Evolutionary conservation across 768 basidiomycete species (phyloP), one percentile per base, ranked within the genome.

Genomic region (Lanmaoa pseudosensibilis): DNA sequence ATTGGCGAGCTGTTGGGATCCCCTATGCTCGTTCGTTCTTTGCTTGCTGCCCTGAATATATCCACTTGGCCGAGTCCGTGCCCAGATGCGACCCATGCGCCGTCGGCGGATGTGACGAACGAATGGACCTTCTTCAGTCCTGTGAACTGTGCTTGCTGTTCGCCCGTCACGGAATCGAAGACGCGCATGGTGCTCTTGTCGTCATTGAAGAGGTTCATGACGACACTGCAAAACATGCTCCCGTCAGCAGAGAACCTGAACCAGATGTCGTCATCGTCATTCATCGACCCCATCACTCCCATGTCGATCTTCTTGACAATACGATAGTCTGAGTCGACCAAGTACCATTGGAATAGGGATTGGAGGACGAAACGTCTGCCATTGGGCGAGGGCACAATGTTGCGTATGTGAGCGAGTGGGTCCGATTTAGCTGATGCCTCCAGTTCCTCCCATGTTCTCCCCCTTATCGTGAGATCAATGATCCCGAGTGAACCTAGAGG

Each of bases 161-260:
- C 56, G 19, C 63, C 64, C 23, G 51, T 54, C 39, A 19, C 27
- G 6, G 57, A 33, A 52, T 56, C 52, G 37, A 58, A 62, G 18
- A 65, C 43, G 15, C 52, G 54, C 2, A 65, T 19, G 6, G 39
- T 45, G 27, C 36, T 52, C 40, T 54, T 65, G 27, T 62, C 49
- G 10, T 56, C 51, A 3, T n/a, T 40, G 21, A 61, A 19, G 1
- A 55, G 2, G 48, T 18, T 46, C n/a, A 11, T 2, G 11, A 54
- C 11, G 30, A 41, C 30, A n/a, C 23, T 48, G 9, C 50, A 36
- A 39, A 67, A 58, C 23, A 52, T 45, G 30, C 50, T 43, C 23
- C 54, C 56, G 19, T 66, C 59, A 0, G 54, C 15, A n/a, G 58
- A 66, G 18, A 66, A 64, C 25, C 33, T 45, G 44, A 52, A 49